Evolutionary conservation across 2,329 filamentous ascomycete genomes (phyloP).

Genomic region (Orbilia ellipsospora): DNA sequence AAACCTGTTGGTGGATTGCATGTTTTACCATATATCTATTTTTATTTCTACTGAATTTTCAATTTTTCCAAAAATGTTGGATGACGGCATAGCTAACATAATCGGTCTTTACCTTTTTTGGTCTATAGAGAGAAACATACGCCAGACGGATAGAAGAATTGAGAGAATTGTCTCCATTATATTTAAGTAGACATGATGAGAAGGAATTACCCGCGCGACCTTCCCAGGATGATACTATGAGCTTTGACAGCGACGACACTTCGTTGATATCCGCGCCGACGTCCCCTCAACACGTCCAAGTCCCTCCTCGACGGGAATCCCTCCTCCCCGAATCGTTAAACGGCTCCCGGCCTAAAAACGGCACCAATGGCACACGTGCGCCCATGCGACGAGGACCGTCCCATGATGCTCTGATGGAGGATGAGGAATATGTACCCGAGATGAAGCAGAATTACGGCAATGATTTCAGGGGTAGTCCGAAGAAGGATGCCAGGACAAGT

Average conservation of each 20-base stretch:
- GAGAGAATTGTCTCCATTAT: constrained; percentile 72
- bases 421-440: constrained; percentile 65
- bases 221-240: constrained; percentile 65
- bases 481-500: constrained; percentile 44
- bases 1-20: neutral
- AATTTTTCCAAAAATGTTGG: constrained; percentile 35
- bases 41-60: constrained; percentile 12
- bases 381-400: constrained; percentile 39
- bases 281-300: constrained; percentile 58
- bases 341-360: constrained; percentile 4
- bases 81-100: constrained; percentile 37
- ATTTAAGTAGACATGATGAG: constrained; percentile 64
- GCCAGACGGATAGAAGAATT: constrained; percentile 89
- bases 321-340: constrained; percentile 58
- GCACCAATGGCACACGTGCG: constrained; percentile 32
- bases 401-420: constrained; percentile 64
- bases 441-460: constrained; percentile 60
- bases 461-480: constrained; percentile 42
- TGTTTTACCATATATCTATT: constrained; percentile 13
- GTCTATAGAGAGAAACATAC: constrained; percentile 81
- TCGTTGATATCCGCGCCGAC: constrained; percentile 40
- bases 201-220: constrained; percentile 81
- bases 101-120: constrained; percentile 18
- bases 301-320: constrained; percentile 61
- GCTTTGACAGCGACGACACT: constrained; percentile 54